phyloP scores from a whole-genome alignment of 345 rosid genomes.

The Viola odorata region DNA sequence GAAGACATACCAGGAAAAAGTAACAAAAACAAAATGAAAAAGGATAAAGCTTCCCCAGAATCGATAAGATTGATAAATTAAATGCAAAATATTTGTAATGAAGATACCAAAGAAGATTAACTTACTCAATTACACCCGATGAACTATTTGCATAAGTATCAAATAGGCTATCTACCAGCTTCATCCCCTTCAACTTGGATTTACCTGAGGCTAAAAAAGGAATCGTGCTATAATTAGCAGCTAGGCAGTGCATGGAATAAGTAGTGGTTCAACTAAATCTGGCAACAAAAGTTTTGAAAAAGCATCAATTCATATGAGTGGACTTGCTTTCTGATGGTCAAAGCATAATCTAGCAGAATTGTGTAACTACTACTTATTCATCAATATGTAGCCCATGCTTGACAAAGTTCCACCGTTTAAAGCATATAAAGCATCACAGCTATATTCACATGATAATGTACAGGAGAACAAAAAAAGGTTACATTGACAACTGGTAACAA shows the following conservation, averaged over 20 bases:
- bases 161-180: slow-evolving; percentile 28
- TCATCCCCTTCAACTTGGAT: slow-evolving; percentile 22
- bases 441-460: too few species aligned
- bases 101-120: neutral
- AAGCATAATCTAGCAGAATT: neutral
- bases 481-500: too few species aligned
- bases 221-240: neutral
- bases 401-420: neutral
- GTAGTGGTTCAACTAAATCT: too few species aligned
- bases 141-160: slow-evolving; percentile 34
- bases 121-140: slow-evolving; percentile 45
- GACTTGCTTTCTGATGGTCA: neutral
- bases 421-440: too few species aligned
- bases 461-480: too few species aligned
- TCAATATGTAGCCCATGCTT: neutral
- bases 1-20: neutral
- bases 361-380: neutral
- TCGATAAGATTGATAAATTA: neutral
- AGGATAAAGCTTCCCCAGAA: neutral
- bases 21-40: neutral
- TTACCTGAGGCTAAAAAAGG: slow-evolving; percentile 19
- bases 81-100: neutral
- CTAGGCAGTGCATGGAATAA: neutral
- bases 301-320: too few species aligned
- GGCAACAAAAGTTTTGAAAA: too few species aligned